These are phyloP conservation scores for Abelmoschus esculentus DNA, from an alignment of 345 rosid species.

Conservation along the genomic window DNA sequence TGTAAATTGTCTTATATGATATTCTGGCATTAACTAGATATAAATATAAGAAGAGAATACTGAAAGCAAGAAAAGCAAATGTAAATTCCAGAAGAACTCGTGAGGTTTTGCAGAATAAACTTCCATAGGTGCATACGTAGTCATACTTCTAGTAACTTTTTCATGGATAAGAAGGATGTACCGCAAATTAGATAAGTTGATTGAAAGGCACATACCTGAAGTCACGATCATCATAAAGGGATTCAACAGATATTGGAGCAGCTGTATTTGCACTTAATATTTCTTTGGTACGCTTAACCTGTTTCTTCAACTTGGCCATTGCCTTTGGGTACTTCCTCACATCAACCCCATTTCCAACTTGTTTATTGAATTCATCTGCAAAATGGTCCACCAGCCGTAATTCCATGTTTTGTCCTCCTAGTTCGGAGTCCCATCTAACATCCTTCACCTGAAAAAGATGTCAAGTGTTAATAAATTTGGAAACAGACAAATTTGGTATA, in stretches of 20 bases:
- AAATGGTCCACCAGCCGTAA: conserved; percentile 74
- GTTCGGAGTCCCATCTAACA: conserved; percentile 91
- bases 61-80: no score
- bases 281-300: conserved; percentile 98
- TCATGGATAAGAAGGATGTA: neutral
- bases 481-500: no score
- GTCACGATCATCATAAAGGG: conserved; percentile 82
- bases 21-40: no score
- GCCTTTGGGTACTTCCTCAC: conserved; percentile 90
- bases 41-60: no score
- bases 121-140: no score
- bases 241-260: conserved; percentile 92
- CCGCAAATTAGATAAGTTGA: neutral
- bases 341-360: conserved; percentile 80
- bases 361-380: conserved; percentile 92
- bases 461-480: no score
- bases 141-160: neutral
- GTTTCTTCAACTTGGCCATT: conserved; percentile 97
- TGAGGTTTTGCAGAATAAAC: neutral
- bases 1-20: no score
- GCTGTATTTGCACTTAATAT: conserved; percentile 84
- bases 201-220: conserved; percentile 51
- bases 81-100: no score
- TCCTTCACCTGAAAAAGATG: conserved; percentile 63
- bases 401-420: conserved; percentile 94